Percentiles rank a stretch among this genome's conserved stretches.
These are phyloP conservation scores for Cetraspora pellucida DNA, from an alignment of 192 early-diverging fungal genomes.

Conservation along the genomic window DNA sequence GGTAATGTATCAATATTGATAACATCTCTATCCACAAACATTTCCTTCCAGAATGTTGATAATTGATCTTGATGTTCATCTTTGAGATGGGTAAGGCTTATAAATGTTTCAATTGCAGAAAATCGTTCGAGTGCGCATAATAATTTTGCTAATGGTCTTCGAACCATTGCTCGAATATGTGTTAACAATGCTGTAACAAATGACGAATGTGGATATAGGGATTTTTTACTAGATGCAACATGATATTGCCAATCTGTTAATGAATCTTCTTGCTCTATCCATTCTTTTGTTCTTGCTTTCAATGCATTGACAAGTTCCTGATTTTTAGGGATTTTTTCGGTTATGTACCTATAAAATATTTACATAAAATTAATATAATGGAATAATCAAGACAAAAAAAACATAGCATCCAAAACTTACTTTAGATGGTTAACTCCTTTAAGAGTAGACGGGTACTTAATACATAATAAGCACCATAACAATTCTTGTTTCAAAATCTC, in stretches of 20 bases:
- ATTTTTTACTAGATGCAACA: slow-evolving; percentile 19
- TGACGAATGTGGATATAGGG: slow-evolving; percentile 9
- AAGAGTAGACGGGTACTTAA: slow-evolving; percentile 16
- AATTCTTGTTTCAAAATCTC: slow-evolving; percentile 28
- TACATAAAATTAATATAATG: neutral
- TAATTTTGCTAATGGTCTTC: slow-evolving; percentile 19
- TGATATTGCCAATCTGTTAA: slow-evolving; percentile 25
- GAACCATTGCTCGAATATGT: slow-evolving; percentile 4
- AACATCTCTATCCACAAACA: slow-evolving; percentile 26
- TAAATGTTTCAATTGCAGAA: neutral
- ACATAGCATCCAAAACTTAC: neutral
- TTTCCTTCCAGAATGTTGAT: slow-evolving; percentile 23
- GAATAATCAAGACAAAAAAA: neutral
- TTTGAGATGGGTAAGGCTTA: neutral
- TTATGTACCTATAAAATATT: neutral
- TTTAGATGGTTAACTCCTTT: slow-evolving; percentile 16
- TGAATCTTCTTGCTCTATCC: slow-evolving; percentile 1
- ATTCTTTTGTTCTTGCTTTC: slow-evolving; percentile 6
- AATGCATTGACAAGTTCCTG: neutral
- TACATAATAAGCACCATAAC: slow-evolving; percentile 32
- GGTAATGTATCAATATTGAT: neutral
- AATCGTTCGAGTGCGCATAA: slow-evolving; percentile 24
- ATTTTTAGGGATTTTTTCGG: neutral
- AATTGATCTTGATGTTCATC: neutral
- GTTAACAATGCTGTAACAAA: slow-evolving; percentile 16